Percentiles rank a stretch among this genome's conserved stretches.
Conservation (phyloP, 2,329 filamentous ascomycete genomes). For the Exophiala oligosperma region DNA sequence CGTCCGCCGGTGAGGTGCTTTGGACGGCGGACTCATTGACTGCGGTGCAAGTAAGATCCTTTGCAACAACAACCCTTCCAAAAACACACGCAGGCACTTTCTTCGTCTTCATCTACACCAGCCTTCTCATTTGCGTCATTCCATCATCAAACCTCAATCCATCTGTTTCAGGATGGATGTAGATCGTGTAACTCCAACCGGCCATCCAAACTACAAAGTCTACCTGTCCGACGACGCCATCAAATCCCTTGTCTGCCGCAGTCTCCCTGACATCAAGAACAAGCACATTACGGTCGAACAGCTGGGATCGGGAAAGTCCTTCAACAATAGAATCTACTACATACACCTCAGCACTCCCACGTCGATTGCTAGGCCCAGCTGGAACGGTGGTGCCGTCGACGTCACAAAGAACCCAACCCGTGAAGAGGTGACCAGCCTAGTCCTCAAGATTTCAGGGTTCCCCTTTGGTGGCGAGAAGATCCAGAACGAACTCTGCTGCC, state of each 20-base stretch:
- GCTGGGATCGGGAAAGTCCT: conserved; percentile 21
- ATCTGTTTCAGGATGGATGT: background rate
- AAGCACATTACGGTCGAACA: conserved; percentile 18
- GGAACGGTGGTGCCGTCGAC: conserved; percentile 8
- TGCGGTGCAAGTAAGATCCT: too few relatives aligned
- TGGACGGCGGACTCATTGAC: too few relatives aligned
- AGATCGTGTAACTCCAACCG: conserved; percentile 16
- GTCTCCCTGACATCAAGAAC: conserved; percentile 18
- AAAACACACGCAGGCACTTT: too few relatives aligned
- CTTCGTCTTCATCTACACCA: too few relatives aligned
- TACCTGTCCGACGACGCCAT: conserved; percentile 23
- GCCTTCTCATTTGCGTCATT: too few relatives aligned
- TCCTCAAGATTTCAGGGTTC: conserved; percentile 22
- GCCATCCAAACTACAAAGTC: conserved; percentile 24
- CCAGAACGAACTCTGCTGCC: conserved; percentile 24
- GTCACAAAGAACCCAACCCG: background rate
- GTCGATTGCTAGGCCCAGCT: conserved; percentile 2
- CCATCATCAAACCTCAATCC: background rate
- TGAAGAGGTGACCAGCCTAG: conserved; percentile 12
- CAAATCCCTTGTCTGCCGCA: conserved; percentile 15
- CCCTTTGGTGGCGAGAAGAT: conserved; percentile 20
- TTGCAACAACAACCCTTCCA: too few relatives aligned
- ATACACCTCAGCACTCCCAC: conserved; percentile 18
- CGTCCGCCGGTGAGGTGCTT: too few relatives aligned
- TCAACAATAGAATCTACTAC: conserved; percentile 29